Base-by-base conservation (phyloP, 2,329 filamentous ascomycete species). In the Scedosporium boydii region DNA sequence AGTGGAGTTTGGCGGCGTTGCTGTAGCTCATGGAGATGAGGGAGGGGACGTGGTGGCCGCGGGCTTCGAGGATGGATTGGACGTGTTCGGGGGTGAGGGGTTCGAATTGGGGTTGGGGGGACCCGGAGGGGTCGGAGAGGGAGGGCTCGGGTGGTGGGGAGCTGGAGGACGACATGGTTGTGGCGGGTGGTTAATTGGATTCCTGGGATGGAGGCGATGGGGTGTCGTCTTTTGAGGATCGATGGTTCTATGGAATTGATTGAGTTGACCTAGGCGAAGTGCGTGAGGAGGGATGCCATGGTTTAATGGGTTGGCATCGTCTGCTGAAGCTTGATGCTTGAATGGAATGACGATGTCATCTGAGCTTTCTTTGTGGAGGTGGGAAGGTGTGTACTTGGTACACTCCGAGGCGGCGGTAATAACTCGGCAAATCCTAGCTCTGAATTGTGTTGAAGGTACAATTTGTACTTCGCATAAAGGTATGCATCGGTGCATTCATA, bases 51-150 rank as follows among this genome's bases (percentile, higher is more conserved):
- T 42, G 46, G 34, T 18, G 48, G 38, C 29, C 29, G 38, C 51
- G 60, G 51, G 60, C 26, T 6, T 57, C 51, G 60, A 62, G 51
- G 34, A 62, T 42, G 38, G 53, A 57, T 38, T 62, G 38, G 7
- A 62, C 38, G 53, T 48, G 59, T 48, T 57, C 38, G 18, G 46
- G 51, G 7, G 60, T 58, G 27, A 58, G n/a, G 51, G 18, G 18
- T 9, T 18, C n/a, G 51, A 10, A 21, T 57, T 38, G 51, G 51
- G 9, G 42, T 23, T 18, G 42, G 7, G 6, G 23, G 58, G 44
- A 12, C 3, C 21, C 21, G 26, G 23, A n/a, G n/a, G 16, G 59
- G 27, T 26, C 23, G 51, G 18, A 38, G 51, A 62, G 51, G 23
- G 34, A 41, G 44, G 51, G 59, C 2, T 58, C 14, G 55, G 27